These are phyloP conservation scores for Grigorovia yakushimaensis DNA, from an alignment of 805 yeast species.

Conservation along the genomic window DNA sequence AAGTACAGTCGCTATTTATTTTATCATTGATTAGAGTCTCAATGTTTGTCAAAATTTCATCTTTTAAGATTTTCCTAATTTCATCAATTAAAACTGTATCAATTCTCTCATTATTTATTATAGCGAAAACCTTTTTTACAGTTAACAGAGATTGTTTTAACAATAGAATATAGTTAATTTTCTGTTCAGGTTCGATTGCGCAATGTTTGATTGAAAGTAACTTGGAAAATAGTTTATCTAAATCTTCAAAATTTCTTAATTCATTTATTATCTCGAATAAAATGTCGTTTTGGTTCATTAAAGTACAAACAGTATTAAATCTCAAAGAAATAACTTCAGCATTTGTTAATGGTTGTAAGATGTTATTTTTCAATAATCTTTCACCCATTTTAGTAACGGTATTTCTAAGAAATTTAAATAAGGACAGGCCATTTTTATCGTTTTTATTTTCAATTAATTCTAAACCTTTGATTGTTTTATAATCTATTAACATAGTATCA, in stretches of 20 bases:
- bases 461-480: constrained; percentile 30
- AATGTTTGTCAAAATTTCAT: constrained; percentile 18
- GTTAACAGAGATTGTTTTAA: constrained; percentile 30
- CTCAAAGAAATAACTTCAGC: constrained; percentile 29
- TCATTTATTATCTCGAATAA: constrained; percentile 11
- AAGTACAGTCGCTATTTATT: constrained; percentile 35
- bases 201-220: constrained; percentile 24
- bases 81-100: constrained; percentile 20
- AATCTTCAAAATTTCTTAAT: constrained; percentile 29
- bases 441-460: constrained; percentile 32
- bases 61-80: constrained; percentile 22
- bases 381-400: constrained; percentile 41
- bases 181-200: constrained; percentile 26
- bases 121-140: constrained; percentile 10
- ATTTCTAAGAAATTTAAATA: constrained; percentile 31
- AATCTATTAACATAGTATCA: constrained; percentile 36
- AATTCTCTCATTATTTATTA: constrained; percentile 10
- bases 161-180: constrained; percentile 33
- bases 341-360: constrained; percentile 41
- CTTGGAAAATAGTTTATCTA: constrained; percentile 33
- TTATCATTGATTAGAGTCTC: constrained; percentile 21
- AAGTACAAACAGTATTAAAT: constrained; percentile 31
- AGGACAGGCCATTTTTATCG: constrained; percentile 24
- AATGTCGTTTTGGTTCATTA: constrained; percentile 15
- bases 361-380: constrained; percentile 32